phyloP scores from a whole-genome alignment of 2,329 filamentous ascomycete species.

The Ciborinia camelliae region DNA sequence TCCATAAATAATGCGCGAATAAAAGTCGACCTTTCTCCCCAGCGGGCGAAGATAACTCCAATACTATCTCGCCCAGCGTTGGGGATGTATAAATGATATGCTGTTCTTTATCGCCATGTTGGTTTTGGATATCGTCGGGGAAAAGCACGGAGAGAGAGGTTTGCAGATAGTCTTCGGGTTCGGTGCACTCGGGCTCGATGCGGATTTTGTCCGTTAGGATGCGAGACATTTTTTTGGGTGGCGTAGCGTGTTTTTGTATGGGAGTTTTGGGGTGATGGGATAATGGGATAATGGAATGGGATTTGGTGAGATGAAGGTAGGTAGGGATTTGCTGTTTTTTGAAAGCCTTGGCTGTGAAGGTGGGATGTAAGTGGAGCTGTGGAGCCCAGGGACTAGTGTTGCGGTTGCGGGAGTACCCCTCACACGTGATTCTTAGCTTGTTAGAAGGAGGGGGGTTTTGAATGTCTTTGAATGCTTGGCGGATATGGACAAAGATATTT shows the following conservation, averaged over 20 bases:
- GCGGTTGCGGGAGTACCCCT: background rate
- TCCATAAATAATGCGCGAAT: conserved; percentile 74
- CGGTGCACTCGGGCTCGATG: conserved; percentile 39
- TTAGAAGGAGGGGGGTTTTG: background rate
- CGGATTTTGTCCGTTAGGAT: conserved; percentile 46
- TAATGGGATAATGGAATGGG: no score
- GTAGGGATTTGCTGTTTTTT: conserved; percentile 1
- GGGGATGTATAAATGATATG: conserved; percentile 57
- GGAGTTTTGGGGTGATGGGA: background rate
- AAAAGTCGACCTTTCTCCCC: conserved; percentile 51
- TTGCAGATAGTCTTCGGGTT: conserved; percentile 59
- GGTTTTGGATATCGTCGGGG: conserved; percentile 59
- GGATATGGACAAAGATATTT: background rate
- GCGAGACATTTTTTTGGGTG: conserved; percentile 38
- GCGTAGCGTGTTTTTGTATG: no score
- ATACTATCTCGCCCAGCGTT: conserved; percentile 32
- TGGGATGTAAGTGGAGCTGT: background rate
- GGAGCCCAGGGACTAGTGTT: background rate
- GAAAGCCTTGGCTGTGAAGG: background rate
- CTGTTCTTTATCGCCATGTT: conserved; percentile 57
- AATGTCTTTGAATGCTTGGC: background rate
- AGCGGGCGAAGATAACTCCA: background rate
- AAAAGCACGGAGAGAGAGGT: conserved; percentile 61
- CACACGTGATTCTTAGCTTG: background rate
- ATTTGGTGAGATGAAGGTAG: background rate